Percentiles rank a stretch among this genome's conserved stretches.
Conservation (phyloP, 306 rosid genomes). For the Arachis hypogaea region DNA sequence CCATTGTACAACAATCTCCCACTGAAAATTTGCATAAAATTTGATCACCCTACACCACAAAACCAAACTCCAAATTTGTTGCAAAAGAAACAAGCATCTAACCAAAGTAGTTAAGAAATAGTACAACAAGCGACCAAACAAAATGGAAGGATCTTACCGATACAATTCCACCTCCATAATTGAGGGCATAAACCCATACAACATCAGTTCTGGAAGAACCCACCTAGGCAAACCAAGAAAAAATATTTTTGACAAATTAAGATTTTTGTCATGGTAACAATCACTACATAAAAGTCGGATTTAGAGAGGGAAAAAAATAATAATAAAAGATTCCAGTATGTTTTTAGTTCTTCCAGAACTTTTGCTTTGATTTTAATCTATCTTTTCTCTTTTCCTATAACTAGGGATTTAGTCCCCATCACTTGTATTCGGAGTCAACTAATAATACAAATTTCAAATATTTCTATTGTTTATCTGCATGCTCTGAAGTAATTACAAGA, state of each 20-base stretch:
- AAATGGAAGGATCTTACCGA: slow-evolving; percentile 57
- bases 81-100: not conserved
- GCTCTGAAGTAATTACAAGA: too few relatives aligned
- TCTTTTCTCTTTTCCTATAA: too few relatives aligned
- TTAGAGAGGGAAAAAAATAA: too few relatives aligned
- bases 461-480: too few relatives aligned
- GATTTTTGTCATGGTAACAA: slow-evolving; percentile 5
- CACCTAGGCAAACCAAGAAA: slow-evolving; percentile 53
- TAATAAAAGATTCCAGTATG: too few relatives aligned
- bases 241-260: slow-evolving; percentile 28
- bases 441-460: too few relatives aligned
- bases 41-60: slow-evolving; percentile 68
- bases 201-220: slow-evolving; percentile 77
- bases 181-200: slow-evolving; percentile 84
- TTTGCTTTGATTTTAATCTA: too few relatives aligned
- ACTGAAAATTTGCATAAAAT: slow-evolving; percentile 64
- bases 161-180: slow-evolving; percentile 93
- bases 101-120: slow-evolving; percentile 1
- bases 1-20: slow-evolving; percentile 67
- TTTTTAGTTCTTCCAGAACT: too few relatives aligned
- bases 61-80: slow-evolving; percentile 19
- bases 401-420: too few relatives aligned
- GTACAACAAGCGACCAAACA: not conserved
- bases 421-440: too few relatives aligned
- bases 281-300: not conserved